These are phyloP conservation scores for Psilocybe subaeruginosa DNA, from an alignment of 768 basidiomycete species.

Conservation along the genomic window DNA sequence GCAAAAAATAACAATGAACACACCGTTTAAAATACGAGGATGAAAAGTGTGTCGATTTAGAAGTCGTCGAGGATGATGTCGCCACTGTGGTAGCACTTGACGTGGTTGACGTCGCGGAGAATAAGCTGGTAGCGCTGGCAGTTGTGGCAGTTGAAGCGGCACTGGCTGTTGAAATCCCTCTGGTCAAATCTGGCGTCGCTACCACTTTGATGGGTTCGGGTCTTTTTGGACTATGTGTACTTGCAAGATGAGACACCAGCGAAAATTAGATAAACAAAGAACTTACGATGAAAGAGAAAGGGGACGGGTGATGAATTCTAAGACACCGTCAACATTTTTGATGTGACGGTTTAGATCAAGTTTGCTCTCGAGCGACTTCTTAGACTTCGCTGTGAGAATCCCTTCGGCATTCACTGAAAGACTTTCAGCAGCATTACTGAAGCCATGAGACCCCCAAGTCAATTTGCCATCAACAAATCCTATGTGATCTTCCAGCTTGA, in stretches of 20 bases:
- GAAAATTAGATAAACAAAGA: background rate
- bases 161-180: conserved; percentile 6
- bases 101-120: conserved; percentile 11
- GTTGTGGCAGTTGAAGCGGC: conserved; percentile 6
- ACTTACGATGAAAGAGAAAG: conserved; percentile 2
- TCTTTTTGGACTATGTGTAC: conserved; percentile 6
- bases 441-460: conserved; percentile 17
- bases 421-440: conserved; percentile 16
- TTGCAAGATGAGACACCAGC: background rate
- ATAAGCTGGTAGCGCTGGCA: conserved; percentile 10
- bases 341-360: conserved; percentile 18
- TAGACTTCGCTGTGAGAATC: conserved; percentile 17
- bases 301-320: conserved; percentile 10
- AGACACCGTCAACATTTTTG: conserved; percentile 16
- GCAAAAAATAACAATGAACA: background rate
- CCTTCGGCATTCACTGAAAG: conserved; percentile 10
- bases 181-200: conserved; percentile 1
- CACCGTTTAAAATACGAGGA: conserved; percentile 21
- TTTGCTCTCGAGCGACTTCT: conserved; percentile 18
- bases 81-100: conserved; percentile 17
- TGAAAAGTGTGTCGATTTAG: conserved; percentile 13
- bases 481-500: conserved; percentile 20
- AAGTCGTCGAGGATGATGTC: conserved; percentile 1
- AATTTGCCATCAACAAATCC: conserved; percentile 20
- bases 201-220: conserved; percentile 3